phyloP scores from a whole-genome alignment of 257 asterid genomes.

The Nicotiana attenuata region DNA sequence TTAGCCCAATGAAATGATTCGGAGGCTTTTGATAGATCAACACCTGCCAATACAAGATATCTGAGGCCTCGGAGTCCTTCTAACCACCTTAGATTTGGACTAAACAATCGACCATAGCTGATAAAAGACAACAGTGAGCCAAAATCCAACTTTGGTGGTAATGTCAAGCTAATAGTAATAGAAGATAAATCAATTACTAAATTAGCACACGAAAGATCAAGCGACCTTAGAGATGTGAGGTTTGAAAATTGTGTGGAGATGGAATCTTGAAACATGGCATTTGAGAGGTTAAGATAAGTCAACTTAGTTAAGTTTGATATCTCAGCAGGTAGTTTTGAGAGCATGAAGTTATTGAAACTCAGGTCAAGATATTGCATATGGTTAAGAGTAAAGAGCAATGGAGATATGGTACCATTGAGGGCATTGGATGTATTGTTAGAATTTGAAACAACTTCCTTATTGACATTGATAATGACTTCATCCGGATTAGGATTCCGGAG shows the following conservation, averaged over 20 bases:
- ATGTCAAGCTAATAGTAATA: neutral
- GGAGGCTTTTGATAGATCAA: constrained; percentile 7
- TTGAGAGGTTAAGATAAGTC: constrained; percentile 14
- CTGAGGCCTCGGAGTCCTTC: neutral
- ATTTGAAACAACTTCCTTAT: constrained; percentile 1
- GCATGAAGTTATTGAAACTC: constrained; percentile 14
- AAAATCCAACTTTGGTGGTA: neutral
- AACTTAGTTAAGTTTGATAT: constrained; percentile 6
- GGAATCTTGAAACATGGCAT: constrained; percentile 5
- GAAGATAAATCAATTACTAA: neutral
- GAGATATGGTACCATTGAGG: constrained; percentile 16
- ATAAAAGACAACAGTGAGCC: neutral
- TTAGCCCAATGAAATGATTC: constrained; percentile 10
- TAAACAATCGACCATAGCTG: neutral
- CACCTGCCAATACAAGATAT: constrained; percentile 5
- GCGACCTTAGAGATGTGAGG: constrained; percentile 8
- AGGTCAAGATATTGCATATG: constrained; percentile 15
- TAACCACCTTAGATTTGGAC: constrained; percentile 16
- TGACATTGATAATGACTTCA: neutral
- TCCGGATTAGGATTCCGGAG: constrained; percentile 12
- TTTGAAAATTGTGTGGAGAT: constrained; percentile 8
- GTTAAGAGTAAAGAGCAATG: constrained; percentile 12
- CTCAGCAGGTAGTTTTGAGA: constrained; percentile 5
- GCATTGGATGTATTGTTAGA: neutral
- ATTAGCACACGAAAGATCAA: constrained; percentile 15